These are phyloP conservation scores for Diplodia corticola DNA, from an alignment of 2,329 filamentous ascomycete species.

Conservation along the genomic window DNA sequence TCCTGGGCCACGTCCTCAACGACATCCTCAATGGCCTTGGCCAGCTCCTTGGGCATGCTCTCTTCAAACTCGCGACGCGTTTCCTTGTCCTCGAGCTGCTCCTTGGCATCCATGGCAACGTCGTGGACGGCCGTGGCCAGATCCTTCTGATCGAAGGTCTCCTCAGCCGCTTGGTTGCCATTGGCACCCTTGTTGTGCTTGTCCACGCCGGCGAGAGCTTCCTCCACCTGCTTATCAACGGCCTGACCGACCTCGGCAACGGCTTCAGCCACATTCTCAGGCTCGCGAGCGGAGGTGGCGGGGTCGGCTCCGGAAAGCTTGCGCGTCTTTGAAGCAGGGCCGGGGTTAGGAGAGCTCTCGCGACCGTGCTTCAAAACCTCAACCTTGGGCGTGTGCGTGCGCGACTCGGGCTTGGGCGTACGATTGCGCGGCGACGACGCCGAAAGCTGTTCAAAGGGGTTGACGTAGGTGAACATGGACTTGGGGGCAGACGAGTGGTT, in stretches of 20 bases:
- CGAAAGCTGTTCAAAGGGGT: constrained; percentile 70
- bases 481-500: constrained; percentile 37
- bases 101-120: constrained; percentile 29
- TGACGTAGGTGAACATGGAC: constrained; percentile 67
- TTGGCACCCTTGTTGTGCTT: constrained; percentile 38
- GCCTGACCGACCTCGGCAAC: constrained; percentile 65
- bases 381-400: constrained; percentile 37
- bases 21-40: constrained; percentile 59
- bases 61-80: constrained; percentile 58
- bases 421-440: constrained; percentile 64
- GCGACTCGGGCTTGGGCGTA: constrained; percentile 49
- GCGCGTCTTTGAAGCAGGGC: constrained; percentile 37
- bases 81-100: constrained; percentile 55
- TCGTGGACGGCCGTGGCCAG: constrained; percentile 43
- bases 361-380: constrained; percentile 49
- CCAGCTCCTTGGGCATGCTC: constrained; percentile 52
- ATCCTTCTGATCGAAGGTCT: constrained; percentile 35
- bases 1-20: constrained; percentile 57
- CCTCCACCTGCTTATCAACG: constrained; percentile 62
- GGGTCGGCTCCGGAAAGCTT: constrained; percentile 34
- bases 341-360: constrained; percentile 37
- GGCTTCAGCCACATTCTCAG: constrained; percentile 70
- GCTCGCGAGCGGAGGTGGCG: constrained; percentile 26
- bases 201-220: constrained; percentile 60
- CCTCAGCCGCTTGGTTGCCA: constrained; percentile 52